phyloP scores from a whole-genome alignment of 306 rosid species.

The Comarum palustre region DNA sequence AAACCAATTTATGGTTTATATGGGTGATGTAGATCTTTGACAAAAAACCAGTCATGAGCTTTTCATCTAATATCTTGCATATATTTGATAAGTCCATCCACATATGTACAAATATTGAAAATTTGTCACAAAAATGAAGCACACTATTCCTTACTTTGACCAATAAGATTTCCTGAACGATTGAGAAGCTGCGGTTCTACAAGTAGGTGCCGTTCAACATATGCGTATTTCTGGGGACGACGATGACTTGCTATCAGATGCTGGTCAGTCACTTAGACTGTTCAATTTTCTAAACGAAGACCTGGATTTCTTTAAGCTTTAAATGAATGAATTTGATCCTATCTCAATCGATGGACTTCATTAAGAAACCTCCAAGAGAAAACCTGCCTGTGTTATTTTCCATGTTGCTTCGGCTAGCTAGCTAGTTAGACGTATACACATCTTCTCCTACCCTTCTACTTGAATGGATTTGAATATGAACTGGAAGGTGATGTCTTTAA shows the following conservation, averaged over 20 bases:
- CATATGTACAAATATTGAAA: neutral
- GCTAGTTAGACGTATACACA: neutral
- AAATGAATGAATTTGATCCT: neutral
- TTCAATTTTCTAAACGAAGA: neutral
- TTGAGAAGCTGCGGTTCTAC: neutral
- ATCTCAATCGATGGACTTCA: neutral
- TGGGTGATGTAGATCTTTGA: neutral
- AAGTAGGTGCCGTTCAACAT: neutral
- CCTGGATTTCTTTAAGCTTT: neutral
- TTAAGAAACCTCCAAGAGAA: neutral
- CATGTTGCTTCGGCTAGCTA: constrained; percentile 12
- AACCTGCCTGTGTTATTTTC: neutral
- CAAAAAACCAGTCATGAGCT: neutral
- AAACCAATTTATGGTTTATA: neutral
- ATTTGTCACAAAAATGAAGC: neutral
- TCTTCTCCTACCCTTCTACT: neutral
- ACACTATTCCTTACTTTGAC: neutral
- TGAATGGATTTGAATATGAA: neutral
- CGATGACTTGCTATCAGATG: neutral
- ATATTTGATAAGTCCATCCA: neutral
- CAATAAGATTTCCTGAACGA: neutral
- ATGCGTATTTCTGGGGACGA: neutral
- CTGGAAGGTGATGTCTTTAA: too few relatives aligned
- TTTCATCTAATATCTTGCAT: neutral
- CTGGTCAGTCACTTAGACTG: neutral